Evolutionary conservation across 192 early-diverging fungal genomes (phyloP).

Genomic region (Phycomyces blakesleeanus): DNA sequence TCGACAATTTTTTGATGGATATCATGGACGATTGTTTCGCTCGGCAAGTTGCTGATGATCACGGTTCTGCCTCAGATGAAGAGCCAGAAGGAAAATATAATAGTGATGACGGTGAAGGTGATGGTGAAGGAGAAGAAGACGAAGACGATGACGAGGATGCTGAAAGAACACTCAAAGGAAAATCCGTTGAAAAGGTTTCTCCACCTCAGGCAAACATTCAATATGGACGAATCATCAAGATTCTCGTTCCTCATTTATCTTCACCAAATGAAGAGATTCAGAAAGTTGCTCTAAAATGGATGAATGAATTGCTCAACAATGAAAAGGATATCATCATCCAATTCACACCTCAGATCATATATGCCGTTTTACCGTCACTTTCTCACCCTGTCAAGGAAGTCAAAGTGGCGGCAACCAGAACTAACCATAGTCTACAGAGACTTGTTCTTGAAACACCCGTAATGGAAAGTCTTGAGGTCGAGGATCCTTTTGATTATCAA

Average conservation of each 20-base stretch:
- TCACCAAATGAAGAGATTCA: conserved; percentile 85
- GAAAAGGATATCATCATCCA: conserved; percentile 81
- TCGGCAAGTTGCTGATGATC: background rate
- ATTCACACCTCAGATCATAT: conserved; percentile 77
- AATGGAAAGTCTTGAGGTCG: conserved; percentile 9
- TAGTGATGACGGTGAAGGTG: too few species aligned
- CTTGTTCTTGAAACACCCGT: conserved; percentile 66
- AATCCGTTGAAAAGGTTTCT: background rate
- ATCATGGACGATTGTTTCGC: conserved; percentile 64
- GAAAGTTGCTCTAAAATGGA: conserved; percentile 86
- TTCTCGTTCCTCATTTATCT: conserved; percentile 78
- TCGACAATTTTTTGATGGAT: conserved; percentile 89
- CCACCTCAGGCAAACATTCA: conserved; percentile 76
- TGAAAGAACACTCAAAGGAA: background rate
- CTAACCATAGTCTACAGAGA: conserved; percentile 72
- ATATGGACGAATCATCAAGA: conserved; percentile 79
- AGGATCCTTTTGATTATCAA: conserved; percentile 82
- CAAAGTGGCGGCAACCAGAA: conserved; percentile 68
- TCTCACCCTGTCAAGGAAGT: conserved; percentile 72
- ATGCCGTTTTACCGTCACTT: conserved; percentile 81
- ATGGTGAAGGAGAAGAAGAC: background rate
- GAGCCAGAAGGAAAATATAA: too few species aligned
- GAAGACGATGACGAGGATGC: background rate
- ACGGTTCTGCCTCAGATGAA: too few species aligned
- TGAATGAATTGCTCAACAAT: conserved; percentile 80